A percentile compares a stretch with the other conserved stretches of the same genome.
Conservation (phyloP, 2,329 filamentous ascomycete genomes). For the Calonectria ilicicola region DNA sequence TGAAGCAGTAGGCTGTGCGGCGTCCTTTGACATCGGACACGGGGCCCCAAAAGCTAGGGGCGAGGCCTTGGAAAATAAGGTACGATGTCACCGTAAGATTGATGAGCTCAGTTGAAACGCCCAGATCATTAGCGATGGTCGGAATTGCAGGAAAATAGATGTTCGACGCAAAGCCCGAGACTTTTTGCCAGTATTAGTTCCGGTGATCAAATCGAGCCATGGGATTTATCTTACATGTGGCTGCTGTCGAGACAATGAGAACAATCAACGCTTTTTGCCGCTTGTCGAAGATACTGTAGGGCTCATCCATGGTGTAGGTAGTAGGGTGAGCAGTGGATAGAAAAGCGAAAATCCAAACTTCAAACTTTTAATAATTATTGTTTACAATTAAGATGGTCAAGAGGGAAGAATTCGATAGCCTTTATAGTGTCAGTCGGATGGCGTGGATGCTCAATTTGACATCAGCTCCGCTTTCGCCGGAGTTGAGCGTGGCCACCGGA, state of each 20-base stretch:
- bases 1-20: constrained; percentile 57
- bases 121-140: constrained; percentile 56
- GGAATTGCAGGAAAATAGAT: constrained; percentile 64
- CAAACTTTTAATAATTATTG: not conserved
- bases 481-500: not conserved
- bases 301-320: constrained; percentile 37
- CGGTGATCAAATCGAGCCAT: accelerated
- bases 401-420: not conserved
- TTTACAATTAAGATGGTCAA: not conserved
- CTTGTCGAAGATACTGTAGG: constrained; percentile 63
- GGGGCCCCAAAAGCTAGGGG: constrained; percentile 63
- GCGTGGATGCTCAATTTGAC: not conserved
- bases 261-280: constrained; percentile 62
- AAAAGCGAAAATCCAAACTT: too few relatives aligned
- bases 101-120: constrained; percentile 52
- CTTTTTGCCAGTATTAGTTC: constrained; percentile 30
- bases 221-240: constrained; percentile 56
- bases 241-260: constrained; percentile 59
- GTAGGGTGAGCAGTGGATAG: not conserved
- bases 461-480: not conserved
- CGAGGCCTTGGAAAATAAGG: constrained; percentile 66
- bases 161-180: constrained; percentile 55
- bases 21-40: constrained; percentile 61
- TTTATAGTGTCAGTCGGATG: not conserved
- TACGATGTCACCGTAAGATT: constrained; percentile 61